phyloP scores from a whole-genome alignment of 148 eudicot genomes.

The Rhododendron kiyosumense region DNA sequence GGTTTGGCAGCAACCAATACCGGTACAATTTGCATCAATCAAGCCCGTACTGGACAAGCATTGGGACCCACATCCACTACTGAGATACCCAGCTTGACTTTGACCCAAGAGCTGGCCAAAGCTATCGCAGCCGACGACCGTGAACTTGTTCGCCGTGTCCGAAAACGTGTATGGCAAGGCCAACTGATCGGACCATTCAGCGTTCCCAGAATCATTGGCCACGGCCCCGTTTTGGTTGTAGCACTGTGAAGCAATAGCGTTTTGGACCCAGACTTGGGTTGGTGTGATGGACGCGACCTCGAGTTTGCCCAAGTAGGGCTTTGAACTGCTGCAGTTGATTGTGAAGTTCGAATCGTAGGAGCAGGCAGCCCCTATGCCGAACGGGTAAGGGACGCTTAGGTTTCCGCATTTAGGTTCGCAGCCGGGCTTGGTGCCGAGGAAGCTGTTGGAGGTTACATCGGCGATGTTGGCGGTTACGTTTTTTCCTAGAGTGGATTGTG shows the following conservation, averaged over 20 bases:
- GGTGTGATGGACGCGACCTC: slow-evolving; percentile 18
- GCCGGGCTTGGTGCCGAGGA: slow-evolving; percentile 11
- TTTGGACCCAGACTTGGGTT: slow-evolving; percentile 13
- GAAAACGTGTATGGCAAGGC: slow-evolving; percentile 16
- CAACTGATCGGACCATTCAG: background rate
- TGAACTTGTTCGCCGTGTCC: slow-evolving; percentile 28
- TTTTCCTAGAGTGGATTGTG: background rate
- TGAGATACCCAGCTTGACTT: background rate
- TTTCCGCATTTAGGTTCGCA: slow-evolving; percentile 22
- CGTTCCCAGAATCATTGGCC: background rate
- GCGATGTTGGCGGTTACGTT: background rate
- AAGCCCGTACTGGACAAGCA: slow-evolving; percentile 17
- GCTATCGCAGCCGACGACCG: slow-evolving; percentile 42
- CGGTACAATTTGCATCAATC: slow-evolving; percentile 17
- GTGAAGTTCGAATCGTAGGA: slow-evolving; percentile 12
- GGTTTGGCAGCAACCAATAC: slow-evolving; percentile 36
- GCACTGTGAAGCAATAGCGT: slow-evolving; percentile 15
- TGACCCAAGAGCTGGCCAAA: background rate
- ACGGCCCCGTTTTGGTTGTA: slow-evolving; percentile 5
- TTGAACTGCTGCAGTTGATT: slow-evolving; percentile 24
- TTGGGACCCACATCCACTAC: slow-evolving; percentile 16
- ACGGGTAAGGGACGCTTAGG: slow-evolving; percentile 40
- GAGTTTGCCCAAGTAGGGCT: slow-evolving; percentile 8
- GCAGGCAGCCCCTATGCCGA: slow-evolving; percentile 38
- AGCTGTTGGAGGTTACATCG: too few species aligned